A percentile compares a stretch with the other conserved stretches of the same genome.
Evolutionary conservation across 495 filamentous ascomycete genomes (phyloP).

Genomic region (Aspergillus mulundensis): DNA sequence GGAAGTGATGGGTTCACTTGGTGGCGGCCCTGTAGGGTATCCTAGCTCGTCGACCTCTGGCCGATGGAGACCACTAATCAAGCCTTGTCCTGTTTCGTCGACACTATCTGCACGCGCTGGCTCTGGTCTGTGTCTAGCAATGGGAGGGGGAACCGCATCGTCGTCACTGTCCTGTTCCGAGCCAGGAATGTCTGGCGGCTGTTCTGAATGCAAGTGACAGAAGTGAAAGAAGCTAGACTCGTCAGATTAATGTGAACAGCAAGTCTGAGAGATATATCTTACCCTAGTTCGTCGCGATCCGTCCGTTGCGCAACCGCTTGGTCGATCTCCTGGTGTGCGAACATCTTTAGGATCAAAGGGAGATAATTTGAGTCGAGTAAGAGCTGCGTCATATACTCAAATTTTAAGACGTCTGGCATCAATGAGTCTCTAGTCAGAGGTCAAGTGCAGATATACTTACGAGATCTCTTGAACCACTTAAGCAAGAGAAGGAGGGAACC

Average conservation of each 20-base stretch:
- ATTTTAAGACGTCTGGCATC: constrained; percentile 78
- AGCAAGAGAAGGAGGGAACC: constrained; percentile 77
- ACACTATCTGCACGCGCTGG: constrained; percentile 23
- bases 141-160: constrained; percentile 80
- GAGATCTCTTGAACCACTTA: constrained; percentile 96
- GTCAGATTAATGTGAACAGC: constrained; percentile 13
- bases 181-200: constrained; percentile 29
- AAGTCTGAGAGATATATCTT: constrained; percentile 52
- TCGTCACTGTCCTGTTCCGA: constrained; percentile 51
- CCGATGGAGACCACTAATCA: constrained; percentile 40
- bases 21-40: constrained; percentile 58
- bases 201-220: constrained; percentile 60
- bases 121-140: constrained; percentile 52
- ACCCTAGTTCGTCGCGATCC: constrained; percentile 81
- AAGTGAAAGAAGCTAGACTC: constrained; percentile 81
- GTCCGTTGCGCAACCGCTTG: constrained; percentile 78
- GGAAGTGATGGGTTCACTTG: constrained; percentile 77
- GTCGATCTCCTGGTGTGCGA: constrained; percentile 88
- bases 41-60: constrained; percentile 89
- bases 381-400: constrained; percentile 91
- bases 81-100: constrained; percentile 33
- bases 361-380: constrained; percentile 92
- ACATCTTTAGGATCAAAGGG: constrained; percentile 85
- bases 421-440: constrained; percentile 16
- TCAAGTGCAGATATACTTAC: constrained; percentile 49